These are phyloP conservation scores for Lactifluus echinatus DNA, from an alignment of 768 basidiomycete genomes.

Conservation along the genomic window DNA sequence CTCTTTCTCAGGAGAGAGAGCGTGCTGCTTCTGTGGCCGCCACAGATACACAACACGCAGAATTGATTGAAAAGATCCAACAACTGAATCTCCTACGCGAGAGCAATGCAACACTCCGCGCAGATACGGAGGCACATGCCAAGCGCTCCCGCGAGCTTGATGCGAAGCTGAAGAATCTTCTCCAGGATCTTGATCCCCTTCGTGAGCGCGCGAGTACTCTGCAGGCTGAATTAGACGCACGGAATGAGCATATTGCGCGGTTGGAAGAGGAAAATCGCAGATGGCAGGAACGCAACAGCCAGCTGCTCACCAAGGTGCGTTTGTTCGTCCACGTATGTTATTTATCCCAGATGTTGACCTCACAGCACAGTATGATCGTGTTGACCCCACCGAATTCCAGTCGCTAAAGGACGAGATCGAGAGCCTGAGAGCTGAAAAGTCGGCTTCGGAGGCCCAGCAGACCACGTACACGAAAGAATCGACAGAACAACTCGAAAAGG, in stretches of 20 bases:
- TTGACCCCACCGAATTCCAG: constrained; percentile 80
- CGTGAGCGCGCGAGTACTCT: constrained; percentile 60
- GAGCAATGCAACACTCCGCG: constrained; percentile 78
- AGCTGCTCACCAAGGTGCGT: constrained; percentile 69
- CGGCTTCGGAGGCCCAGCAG: constrained; percentile 18
- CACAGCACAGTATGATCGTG: constrained; percentile 63
- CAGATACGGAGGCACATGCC: constrained; percentile 62
- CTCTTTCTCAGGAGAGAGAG: constrained; percentile 61
- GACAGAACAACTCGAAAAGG: constrained; percentile 19
- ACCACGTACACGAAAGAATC: neutral
- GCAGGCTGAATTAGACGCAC: constrained; percentile 67
- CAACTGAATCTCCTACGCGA: constrained; percentile 81
- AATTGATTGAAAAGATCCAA: constrained; percentile 79
- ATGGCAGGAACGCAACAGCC: constrained; percentile 80
- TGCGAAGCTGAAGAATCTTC: constrained; percentile 45
- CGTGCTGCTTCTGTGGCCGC: constrained; percentile 60
- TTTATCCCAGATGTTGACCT: neutral
- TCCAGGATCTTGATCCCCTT: constrained; percentile 61
- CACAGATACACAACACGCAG: constrained; percentile 72
- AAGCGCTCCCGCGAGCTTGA: constrained; percentile 66
- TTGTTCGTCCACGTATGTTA: neutral
- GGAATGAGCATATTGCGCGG: constrained; percentile 54
- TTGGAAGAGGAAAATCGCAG: constrained; percentile 69
- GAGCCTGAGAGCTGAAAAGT: constrained; percentile 27
- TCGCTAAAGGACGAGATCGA: constrained; percentile 67